Conservation (phyloP, 805 yeast genomes). For the Saccharomyces kudriavzevii region DNA sequence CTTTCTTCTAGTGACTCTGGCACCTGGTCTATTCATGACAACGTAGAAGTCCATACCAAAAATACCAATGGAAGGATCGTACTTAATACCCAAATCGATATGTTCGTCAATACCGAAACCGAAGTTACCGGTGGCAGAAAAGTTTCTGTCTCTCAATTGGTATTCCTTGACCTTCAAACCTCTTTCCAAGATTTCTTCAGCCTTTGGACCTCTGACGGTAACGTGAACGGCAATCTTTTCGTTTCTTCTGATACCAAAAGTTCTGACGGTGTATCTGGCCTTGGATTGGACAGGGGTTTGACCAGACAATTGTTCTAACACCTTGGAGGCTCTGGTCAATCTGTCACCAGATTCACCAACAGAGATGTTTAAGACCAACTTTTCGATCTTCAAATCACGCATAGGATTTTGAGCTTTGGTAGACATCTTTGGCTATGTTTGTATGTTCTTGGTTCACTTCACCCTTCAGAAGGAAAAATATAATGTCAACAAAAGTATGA, state of each 20-base stretch:
- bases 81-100: conserved; percentile 99
- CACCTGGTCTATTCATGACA: conserved; percentile 98
- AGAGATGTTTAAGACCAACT: conserved; percentile 98
- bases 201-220: conserved; percentile 99
- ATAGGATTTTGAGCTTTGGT: conserved; percentile 78
- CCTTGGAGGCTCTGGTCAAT: conserved; percentile 99
- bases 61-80: conserved; percentile 98
- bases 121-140: conserved; percentile 98
- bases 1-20: conserved; percentile 98
- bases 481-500: neutral
- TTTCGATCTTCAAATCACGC: conserved; percentile 99
- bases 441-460: neutral
- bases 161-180: conserved; percentile 99
- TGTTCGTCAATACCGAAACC: conserved; percentile 99
- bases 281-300: conserved; percentile 99
- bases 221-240: conserved; percentile 99
- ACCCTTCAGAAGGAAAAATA: neutral
- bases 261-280: conserved; percentile 99
- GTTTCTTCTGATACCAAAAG: conserved; percentile 99
- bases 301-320: conserved; percentile 99
- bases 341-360: conserved; percentile 99
- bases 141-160: conserved; percentile 90
- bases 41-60: conserved; percentile 99
- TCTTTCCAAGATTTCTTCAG: conserved; percentile 98
- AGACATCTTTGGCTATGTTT: conserved; percentile 34